Evolutionary conservation across 1,284 basidiomycete genomes (phyloP).

Genomic region (Xerocomus minutiporus): DNA sequence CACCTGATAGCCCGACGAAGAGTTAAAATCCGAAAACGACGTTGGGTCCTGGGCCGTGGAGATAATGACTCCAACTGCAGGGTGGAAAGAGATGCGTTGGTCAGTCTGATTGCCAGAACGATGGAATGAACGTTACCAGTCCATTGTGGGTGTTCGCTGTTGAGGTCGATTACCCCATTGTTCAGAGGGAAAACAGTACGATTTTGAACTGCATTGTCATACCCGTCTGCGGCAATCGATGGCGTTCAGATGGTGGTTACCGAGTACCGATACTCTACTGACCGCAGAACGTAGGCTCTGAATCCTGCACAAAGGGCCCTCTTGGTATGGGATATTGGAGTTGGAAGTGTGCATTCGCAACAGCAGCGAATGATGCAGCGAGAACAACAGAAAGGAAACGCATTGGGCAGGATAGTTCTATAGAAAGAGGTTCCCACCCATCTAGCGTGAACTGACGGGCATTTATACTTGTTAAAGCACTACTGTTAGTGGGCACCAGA

Average conservation of each 20-base stretch:
- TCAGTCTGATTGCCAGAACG: conserved; percentile 1
- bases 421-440: neutral
- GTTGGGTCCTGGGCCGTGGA: conserved; percentile 47
- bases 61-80: conserved; percentile 38
- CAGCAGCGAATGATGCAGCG: conserved; percentile 29
- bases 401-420: conserved; percentile 23
- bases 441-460: neutral
- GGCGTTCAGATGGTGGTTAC: neutral
- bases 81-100: neutral
- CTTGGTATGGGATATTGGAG: conserved; percentile 56
- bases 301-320: conserved; percentile 48
- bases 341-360: conserved; percentile 55
- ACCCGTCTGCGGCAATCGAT: conserved; percentile 39
- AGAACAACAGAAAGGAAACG: conserved; percentile 33
- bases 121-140: conserved; percentile 30
- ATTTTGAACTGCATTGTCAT: conserved; percentile 37
- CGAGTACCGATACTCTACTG: conserved; percentile 14
- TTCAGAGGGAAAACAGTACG: conserved; percentile 56
- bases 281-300: conserved; percentile 50
- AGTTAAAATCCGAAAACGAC: conserved; percentile 50
- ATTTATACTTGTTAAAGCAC: conserved; percentile 17
- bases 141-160: conserved; percentile 39
- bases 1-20: conserved; percentile 34
- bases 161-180: conserved; percentile 40
- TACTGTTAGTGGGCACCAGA: neutral